These are phyloP conservation scores for Vaccinium myrtillus DNA, from an alignment of 148 eudicot species.

Conservation along the genomic window DNA sequence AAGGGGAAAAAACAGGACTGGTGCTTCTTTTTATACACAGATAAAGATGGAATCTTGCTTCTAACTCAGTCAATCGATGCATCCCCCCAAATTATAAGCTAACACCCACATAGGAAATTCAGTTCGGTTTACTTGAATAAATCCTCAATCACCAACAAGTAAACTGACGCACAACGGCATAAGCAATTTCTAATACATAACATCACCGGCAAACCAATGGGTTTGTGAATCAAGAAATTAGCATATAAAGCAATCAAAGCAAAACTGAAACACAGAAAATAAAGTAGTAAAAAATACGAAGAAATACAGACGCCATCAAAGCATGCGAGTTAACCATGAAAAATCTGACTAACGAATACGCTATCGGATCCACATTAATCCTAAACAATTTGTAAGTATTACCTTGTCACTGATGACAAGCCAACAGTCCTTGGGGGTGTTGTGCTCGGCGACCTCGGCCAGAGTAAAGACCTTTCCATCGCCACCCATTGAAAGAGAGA, in stretches of 20 bases:
- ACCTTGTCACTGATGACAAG: conserved; percentile 86
- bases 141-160: not conserved
- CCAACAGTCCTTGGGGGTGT: conserved; percentile 78
- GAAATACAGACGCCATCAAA: not conserved
- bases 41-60: not conserved
- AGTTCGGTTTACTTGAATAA: no score
- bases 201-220: not conserved
- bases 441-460: conserved; percentile 72
- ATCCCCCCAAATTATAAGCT: not conserved
- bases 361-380: not conserved
- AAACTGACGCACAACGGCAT: not conserved
- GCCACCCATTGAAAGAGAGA: conserved; percentile 37
- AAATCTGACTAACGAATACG: not conserved
- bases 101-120: no score
- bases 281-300: not conserved
- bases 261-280: not conserved
- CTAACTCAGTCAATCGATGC: not conserved
- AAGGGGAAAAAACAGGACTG: not conserved
- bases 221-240: not conserved
- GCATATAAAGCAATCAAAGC: not conserved
- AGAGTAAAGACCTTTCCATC: conserved; percentile 58
- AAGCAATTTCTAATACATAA: not conserved
- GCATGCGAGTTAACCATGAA: not conserved
- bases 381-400: not conserved
- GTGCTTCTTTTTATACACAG: not conserved